Conservation (phyloP, 2,329 filamentous ascomycete genomes). For the Xylaria sp. region DNA sequence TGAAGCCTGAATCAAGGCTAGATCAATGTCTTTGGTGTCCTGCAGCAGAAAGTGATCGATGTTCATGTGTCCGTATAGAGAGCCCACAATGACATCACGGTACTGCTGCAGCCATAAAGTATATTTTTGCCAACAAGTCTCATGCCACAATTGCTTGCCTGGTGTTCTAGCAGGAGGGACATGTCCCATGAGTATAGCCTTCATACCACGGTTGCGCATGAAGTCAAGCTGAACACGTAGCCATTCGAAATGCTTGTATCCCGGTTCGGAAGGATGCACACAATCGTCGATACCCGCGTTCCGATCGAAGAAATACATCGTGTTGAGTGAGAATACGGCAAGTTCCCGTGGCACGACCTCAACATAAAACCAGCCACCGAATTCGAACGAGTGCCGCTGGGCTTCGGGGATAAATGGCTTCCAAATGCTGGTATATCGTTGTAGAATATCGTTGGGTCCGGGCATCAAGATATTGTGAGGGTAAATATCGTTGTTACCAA, state of each 20-base stretch:
- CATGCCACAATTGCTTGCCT: conserved; percentile 91
- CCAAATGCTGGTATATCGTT: conserved; percentile 83
- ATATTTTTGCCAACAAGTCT: conserved; percentile 98
- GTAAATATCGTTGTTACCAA: conserved; percentile 97
- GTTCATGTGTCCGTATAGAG: conserved; percentile 96
- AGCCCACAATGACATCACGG: conserved; percentile 84
- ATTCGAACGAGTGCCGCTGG: conserved; percentile 89
- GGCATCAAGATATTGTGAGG: conserved; percentile 92
- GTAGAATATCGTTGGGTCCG: conserved; percentile 89
- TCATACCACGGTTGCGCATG: conserved; percentile 85
- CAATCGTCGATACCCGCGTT: conserved; percentile 97
- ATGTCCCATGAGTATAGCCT: conserved; percentile 93
- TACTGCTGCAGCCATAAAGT: conserved; percentile 90
- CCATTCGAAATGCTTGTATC: conserved; percentile 97
- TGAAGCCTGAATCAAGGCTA: conserved; percentile 58
- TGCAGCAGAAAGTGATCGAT: conserved; percentile 96
- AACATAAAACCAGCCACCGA: conserved; percentile 93
- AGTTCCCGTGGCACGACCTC: conserved; percentile 89
- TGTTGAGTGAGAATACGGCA: conserved; percentile 94
- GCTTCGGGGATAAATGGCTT: conserved; percentile 87
- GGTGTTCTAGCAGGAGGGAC: conserved; percentile 89
- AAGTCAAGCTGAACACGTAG: conserved; percentile 87
- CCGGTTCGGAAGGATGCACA: conserved; percentile 79
- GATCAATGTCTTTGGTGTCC: conserved; percentile 80
- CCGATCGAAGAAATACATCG: conserved; percentile 93